These are phyloP conservation scores for Fonsecaea multimorphosa DNA, from an alignment of 2,329 filamentous ascomycete species.

Conservation along the genomic window DNA sequence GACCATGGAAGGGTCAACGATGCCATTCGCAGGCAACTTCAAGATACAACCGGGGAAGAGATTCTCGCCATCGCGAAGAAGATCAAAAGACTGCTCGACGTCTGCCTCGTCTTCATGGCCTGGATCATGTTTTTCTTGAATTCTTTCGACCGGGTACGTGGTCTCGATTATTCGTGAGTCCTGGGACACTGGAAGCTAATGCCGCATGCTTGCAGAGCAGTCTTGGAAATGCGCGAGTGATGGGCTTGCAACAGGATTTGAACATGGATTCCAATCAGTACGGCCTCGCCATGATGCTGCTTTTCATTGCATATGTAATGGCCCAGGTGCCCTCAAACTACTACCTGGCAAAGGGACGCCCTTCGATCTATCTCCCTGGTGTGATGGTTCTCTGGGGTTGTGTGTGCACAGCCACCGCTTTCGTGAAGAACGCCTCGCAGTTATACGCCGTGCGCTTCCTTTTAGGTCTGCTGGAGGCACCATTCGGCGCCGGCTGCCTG, in stretches of 20 bases:
- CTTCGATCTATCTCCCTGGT: conserved; percentile 20
- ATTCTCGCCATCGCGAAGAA: not conserved
- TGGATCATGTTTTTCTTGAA: conserved; percentile 25
- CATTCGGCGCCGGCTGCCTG: conserved; percentile 61
- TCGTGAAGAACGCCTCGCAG: conserved; percentile 3
- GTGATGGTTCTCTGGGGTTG: conserved; percentile 18
- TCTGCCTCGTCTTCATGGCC: conserved; percentile 18
- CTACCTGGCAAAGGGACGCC: conserved; percentile 42
- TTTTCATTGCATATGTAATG: conserved; percentile 67
- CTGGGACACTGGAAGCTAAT: not conserved
- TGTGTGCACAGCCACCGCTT: conserved; percentile 15
- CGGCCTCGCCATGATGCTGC: conserved; percentile 52
- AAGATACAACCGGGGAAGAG: conserved; percentile 3
- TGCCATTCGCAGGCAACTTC: conserved; percentile 2
- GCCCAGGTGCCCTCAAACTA: conserved; percentile 54
- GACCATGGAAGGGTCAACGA: not conserved
- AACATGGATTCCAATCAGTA: conserved; percentile 32
- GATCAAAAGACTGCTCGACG: conserved; percentile 22
- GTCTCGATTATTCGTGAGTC: not conserved
- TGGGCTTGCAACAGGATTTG: conserved; percentile 57
- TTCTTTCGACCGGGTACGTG: conserved; percentile 63
- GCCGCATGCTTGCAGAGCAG: conserved; percentile 53
- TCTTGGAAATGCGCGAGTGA: conserved; percentile 61
- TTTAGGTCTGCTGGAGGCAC: conserved; percentile 56
- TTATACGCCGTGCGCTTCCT: conserved; percentile 45